Evolutionary conservation across 1,284 basidiomycete species (phyloP).

Genomic region (Ceratobasidium sp.): DNA sequence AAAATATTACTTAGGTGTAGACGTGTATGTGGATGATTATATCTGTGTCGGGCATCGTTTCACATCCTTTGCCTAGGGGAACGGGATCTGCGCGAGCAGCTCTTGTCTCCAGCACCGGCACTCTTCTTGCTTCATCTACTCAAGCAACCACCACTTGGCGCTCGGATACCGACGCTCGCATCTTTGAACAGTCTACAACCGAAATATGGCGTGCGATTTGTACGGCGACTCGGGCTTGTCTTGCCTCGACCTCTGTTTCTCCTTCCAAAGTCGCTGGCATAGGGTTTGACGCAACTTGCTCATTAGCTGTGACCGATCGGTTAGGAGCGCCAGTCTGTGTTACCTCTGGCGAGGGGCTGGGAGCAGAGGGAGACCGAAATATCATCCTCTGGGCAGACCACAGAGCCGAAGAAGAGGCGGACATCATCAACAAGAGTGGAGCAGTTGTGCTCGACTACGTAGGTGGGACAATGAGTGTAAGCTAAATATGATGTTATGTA

Average conservation of each 20-base stretch:
- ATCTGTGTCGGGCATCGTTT: not conserved
- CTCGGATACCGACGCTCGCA: constrained; percentile 84
- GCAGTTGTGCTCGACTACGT: constrained; percentile 94
- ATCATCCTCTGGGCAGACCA: constrained; percentile 96
- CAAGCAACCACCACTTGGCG: constrained; percentile 88
- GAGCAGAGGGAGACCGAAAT: constrained; percentile 77
- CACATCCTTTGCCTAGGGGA: constrained; percentile 62
- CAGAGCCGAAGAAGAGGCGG: constrained; percentile 91
- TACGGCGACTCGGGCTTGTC: constrained; percentile 75
- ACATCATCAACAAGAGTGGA: constrained; percentile 87
- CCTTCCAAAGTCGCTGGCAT: constrained; percentile 84
- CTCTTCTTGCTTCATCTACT: constrained; percentile 80
- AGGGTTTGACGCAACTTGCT: constrained; percentile 98
- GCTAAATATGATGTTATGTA: constrained; percentile 52
- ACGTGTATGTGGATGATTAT: constrained; percentile 61
- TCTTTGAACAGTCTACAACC: constrained; percentile 93
- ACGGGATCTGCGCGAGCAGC: constrained; percentile 94
- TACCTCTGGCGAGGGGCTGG: constrained; percentile 76
- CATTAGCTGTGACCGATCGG: constrained; percentile 86
- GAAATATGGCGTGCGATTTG: constrained; percentile 90
- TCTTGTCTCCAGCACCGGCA: constrained; percentile 82
- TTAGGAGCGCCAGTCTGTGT: constrained; percentile 84
- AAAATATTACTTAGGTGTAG: constrained; percentile 66
- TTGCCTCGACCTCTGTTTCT: constrained; percentile 72
- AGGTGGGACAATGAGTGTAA: constrained; percentile 94